phyloP scores from a whole-genome alignment of 2,329 filamentous ascomycete species.

The Elsinoe ampelina region DNA sequence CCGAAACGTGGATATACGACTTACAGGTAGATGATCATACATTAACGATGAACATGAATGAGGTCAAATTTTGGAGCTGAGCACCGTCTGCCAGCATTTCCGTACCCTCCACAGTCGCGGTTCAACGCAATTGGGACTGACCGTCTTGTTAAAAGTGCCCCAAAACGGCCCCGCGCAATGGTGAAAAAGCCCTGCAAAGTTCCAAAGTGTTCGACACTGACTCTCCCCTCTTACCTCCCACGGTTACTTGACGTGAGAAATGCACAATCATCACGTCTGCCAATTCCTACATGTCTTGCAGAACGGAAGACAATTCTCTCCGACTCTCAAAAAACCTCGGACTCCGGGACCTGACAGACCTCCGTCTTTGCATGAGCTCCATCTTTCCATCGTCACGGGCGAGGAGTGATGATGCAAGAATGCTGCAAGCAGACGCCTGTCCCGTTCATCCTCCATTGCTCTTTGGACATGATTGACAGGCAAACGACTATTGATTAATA shows the following conservation, averaged over 20 bases:
- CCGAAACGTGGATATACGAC: too few relatives aligned
- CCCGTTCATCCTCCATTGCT: not conserved
- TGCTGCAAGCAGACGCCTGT: constrained; percentile 1
- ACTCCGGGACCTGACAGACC: not conserved
- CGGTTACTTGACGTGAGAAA: not conserved
- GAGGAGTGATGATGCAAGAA: constrained; percentile 10
- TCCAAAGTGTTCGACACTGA: too few relatives aligned
- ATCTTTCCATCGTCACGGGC: not conserved
- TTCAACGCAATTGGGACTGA: too few relatives aligned
- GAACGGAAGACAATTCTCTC: not conserved
- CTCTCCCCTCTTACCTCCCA: too few relatives aligned
- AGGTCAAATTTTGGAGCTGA: too few relatives aligned
- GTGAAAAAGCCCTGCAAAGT: too few relatives aligned
- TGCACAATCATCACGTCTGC: not conserved
- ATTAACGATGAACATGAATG: too few relatives aligned
- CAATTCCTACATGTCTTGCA: not conserved
- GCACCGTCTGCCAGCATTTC: too few relatives aligned
- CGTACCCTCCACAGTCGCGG: too few relatives aligned
- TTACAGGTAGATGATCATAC: too few relatives aligned
- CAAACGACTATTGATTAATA: not conserved
- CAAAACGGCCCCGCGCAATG: too few relatives aligned
- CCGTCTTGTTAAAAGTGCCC: too few relatives aligned
- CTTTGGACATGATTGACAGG: not conserved
- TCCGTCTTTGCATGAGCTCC: constrained; percentile 6
- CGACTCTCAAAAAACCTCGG: not conserved